Evolutionary conservation across 2,329 filamentous ascomycete genomes (phyloP).

Genomic region (Sclerotinia spermophila): DNA sequence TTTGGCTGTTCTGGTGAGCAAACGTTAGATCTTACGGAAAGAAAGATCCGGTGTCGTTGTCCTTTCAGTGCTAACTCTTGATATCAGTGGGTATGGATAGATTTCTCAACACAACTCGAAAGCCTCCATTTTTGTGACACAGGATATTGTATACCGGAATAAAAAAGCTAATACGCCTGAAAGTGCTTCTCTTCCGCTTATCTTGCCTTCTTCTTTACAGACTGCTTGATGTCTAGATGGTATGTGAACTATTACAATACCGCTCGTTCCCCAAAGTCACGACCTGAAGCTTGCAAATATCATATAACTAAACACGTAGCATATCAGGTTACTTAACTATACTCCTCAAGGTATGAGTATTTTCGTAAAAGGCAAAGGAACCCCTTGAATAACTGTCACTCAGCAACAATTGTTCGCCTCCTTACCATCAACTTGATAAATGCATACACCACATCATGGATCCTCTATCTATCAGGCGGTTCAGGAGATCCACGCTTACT

Average conservation of each 20-base stretch:
- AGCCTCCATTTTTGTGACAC: neutral
- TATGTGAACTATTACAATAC: conserved; percentile 39
- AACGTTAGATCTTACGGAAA: conserved; percentile 44
- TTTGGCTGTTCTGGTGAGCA: conserved; percentile 62
- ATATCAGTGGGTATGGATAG: neutral
- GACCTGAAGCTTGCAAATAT: neutral
- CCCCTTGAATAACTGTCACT: neutral
- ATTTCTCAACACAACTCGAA: neutral
- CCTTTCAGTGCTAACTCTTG: neutral
- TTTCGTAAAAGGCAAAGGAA: neutral
- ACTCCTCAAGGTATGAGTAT: conserved; percentile 55
- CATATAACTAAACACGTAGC: conserved; percentile 9
- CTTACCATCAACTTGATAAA: conserved; percentile 71
- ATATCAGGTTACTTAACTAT: conserved; percentile 72
- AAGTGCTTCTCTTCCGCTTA: conserved; percentile 75
- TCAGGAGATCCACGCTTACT: conserved; percentile 67
- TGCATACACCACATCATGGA: conserved; percentile 69
- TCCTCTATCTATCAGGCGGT: conserved; percentile 66
- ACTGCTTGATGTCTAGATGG: conserved; percentile 82
- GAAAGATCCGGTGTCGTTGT: neutral
- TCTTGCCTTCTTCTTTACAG: conserved; percentile 77
- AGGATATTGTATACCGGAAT: neutral
- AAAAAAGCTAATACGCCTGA: neutral
- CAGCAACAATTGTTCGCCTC: conserved; percentile 73
- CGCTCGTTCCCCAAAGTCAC: neutral